phyloP scores from a whole-genome alignment of 345 rosid species.

The Salix udensis region DNA sequence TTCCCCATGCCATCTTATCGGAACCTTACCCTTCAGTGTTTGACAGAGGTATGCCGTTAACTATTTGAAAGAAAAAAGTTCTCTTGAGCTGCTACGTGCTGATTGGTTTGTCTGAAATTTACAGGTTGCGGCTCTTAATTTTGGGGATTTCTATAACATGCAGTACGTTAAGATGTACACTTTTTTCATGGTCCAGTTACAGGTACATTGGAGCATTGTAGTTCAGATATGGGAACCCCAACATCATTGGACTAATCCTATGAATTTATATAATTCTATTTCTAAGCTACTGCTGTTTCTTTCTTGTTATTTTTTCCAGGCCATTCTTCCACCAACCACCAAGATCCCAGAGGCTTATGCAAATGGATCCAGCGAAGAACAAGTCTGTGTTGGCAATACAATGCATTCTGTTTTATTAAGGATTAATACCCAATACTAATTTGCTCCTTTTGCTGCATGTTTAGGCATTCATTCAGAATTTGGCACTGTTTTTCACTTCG shows the following conservation, averaged over 20 bases:
- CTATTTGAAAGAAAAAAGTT: background rate
- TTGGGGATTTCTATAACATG: constrained; percentile 77
- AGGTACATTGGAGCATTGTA: constrained; percentile 38
- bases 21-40: constrained; percentile 92
- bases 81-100: background rate
- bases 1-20: constrained; percentile 75
- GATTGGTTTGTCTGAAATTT: constrained; percentile 14
- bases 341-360: constrained; percentile 92
- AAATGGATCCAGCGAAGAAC: constrained; percentile 80
- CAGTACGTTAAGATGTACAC: constrained; percentile 82
- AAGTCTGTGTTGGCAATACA: constrained; percentile 38
- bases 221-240: background rate
- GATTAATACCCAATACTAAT: background rate
- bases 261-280: background rate
- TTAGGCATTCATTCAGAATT: constrained; percentile 98
- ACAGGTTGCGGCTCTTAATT: constrained; percentile 88
- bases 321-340: constrained; percentile 69
- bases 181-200: constrained; percentile 78
- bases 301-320: constrained; percentile 36
- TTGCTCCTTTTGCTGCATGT: constrained; percentile 10
- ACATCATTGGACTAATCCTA: background rate
- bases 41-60: constrained; percentile 69
- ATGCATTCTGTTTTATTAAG: background rate
- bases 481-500: constrained; percentile 95
- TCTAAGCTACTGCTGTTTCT: background rate